Percentiles rank a stretch among this genome's conserved stretches.
These are phyloP conservation scores for Talaromyces sp. DNA, from an alignment of 2,329 filamentous ascomycete genomes.

Conservation along the genomic window DNA sequence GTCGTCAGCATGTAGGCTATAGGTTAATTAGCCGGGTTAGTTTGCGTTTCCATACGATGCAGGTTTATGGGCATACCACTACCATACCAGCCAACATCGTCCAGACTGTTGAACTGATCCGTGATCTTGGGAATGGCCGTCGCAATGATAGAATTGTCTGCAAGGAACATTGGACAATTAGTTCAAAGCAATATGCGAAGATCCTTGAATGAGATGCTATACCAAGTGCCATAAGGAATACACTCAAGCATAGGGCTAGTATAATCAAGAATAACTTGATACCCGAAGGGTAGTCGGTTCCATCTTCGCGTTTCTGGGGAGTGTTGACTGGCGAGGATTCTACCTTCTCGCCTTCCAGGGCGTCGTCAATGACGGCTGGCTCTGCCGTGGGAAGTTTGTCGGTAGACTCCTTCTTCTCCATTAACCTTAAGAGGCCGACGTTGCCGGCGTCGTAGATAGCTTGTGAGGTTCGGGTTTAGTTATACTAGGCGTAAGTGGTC, in stretches of 20 bases:
- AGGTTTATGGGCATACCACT: slow-evolving; percentile 4
- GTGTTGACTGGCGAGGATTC: neutral
- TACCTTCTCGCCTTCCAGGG: neutral
- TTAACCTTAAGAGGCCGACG: neutral
- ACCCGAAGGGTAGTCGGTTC: neutral
- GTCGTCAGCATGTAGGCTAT: slow-evolving; percentile 39
- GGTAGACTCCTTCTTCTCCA: neutral
- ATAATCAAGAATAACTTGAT: slow-evolving; percentile 1
- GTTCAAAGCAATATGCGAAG: neutral
- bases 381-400: neutral
- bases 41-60: slow-evolving; percentile 1
- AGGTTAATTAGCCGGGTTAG: slow-evolving; percentile 18
- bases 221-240: slow-evolving; percentile 4
- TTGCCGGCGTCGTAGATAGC: neutral
- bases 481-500: neutral
- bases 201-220: neutral
- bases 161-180: neutral
- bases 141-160: slow-evolving; percentile 23
- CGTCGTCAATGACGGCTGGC: neutral
- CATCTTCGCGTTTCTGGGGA: slow-evolving; percentile 1
- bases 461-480: neutral
- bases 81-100: slow-evolving; percentile 35
- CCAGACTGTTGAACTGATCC: slow-evolving; percentile 22
- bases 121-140: slow-evolving; percentile 27
- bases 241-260: neutral